Evolutionary conservation across 1,284 basidiomycete genomes (phyloP).

Genomic region (Chondrostereum purpureum): DNA sequence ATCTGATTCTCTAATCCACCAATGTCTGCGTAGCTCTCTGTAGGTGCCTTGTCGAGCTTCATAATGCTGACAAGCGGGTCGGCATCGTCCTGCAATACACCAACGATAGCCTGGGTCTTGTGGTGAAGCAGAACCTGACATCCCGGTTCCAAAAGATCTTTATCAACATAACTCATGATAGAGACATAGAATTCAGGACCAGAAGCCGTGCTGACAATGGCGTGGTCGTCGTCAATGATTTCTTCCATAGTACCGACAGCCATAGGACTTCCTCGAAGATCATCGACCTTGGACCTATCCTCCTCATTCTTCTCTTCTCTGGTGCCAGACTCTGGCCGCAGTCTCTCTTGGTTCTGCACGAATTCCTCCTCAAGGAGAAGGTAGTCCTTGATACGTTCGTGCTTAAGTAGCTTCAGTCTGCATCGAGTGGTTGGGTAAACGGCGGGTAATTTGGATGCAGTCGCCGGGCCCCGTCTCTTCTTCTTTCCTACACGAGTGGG

Average conservation of each 20-base stretch:
- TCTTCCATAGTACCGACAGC: conserved; percentile 96
- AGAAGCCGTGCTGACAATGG: conserved; percentile 92
- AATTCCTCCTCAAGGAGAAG: conserved; percentile 97
- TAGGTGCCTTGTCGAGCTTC: conserved; percentile 98
- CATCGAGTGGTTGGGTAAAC: conserved; percentile 95
- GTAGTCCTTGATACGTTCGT: conserved; percentile 98
- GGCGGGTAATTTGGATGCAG: conserved; percentile 87
- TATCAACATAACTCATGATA: conserved; percentile 99
- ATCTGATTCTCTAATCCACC: conserved; percentile 97
- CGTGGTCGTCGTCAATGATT: conserved; percentile 99
- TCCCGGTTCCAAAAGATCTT: conserved; percentile 94
- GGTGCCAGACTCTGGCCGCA: conserved; percentile 69
- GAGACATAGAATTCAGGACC: conserved; percentile 98
- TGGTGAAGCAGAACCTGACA: conserved; percentile 95
- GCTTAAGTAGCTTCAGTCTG: conserved; percentile 92
- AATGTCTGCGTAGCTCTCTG: conserved; percentile 97
- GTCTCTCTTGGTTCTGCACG: conserved; percentile 89
- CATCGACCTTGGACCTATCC: conserved; percentile 91
- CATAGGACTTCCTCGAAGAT: conserved; percentile 94
- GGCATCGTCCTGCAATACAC: conserved; percentile 94
- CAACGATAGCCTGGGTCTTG: conserved; percentile 93
- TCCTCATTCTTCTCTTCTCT: conserved; percentile 95
- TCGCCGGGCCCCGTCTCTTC: conserved; percentile 85
- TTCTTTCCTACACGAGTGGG: conserved; percentile 97
- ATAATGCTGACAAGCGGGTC: conserved; percentile 98